phyloP scores from a whole-genome alignment of 352 stramenopile species.

The Pythium pyrilobum region DNA sequence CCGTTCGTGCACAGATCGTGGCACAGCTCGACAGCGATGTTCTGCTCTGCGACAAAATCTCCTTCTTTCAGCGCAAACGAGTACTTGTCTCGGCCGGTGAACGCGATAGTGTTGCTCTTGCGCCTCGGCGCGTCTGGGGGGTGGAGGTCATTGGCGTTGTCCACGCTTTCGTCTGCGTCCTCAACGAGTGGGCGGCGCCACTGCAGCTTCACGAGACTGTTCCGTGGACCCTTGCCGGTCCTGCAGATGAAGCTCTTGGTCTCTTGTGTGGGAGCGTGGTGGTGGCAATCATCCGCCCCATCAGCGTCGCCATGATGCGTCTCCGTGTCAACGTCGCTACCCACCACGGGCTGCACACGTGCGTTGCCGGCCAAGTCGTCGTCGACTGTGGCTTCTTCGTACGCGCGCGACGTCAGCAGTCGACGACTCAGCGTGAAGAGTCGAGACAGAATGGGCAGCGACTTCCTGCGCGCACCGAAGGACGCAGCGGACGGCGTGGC shows the following conservation, averaged over 20 bases:
- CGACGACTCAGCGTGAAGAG: conserved; percentile 11
- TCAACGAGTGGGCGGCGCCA: conserved; percentile 4
- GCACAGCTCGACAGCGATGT: conserved; percentile 61
- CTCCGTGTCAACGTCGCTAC: too few species aligned
- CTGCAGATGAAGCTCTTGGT: conserved; percentile 28
- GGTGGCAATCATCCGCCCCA: too few species aligned
- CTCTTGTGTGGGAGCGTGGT: conserved; percentile 1
- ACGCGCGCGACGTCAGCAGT: neutral
- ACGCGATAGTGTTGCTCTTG: conserved; percentile 11
- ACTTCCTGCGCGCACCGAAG: conserved; percentile 4
- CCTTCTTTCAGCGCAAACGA: conserved; percentile 19
- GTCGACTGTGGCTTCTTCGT: neutral
- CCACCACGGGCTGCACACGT: too few species aligned
- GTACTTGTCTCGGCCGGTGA: neutral
- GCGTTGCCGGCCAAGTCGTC: neutral
- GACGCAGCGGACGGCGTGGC: neutral
- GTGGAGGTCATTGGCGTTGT: neutral
- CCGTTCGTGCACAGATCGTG: conserved; percentile 76
- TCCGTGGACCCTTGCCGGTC: conserved; percentile 13
- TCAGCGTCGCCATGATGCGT: neutral
- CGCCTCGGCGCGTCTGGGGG: neutral
- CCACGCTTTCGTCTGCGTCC: neutral
- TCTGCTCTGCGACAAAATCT: conserved; percentile 35
- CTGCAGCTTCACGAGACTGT: conserved; percentile 25
- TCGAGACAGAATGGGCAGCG: neutral